These are phyloP conservation scores for Themeda triandra DNA, from an alignment of 176 grass and related monocot genomes.

Conservation along the genomic window DNA sequence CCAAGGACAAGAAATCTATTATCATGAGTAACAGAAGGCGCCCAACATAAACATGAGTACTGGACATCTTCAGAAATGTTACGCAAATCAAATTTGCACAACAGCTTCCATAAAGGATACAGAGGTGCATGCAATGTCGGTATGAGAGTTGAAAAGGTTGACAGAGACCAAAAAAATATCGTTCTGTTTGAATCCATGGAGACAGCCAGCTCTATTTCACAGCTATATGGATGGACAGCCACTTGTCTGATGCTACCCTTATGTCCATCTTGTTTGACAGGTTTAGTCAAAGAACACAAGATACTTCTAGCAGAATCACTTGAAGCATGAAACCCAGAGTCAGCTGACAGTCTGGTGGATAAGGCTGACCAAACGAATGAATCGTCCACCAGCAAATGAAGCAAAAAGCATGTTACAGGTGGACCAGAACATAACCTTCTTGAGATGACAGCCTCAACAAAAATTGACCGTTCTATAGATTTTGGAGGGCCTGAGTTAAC, in stretches of 20 bases:
- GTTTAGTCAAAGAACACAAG: conserved; percentile 31
- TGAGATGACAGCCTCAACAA: conserved; percentile 61
- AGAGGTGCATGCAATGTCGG: conserved; percentile 42
- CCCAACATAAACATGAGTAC: conserved; percentile 86
- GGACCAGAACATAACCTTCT: conserved; percentile 59
- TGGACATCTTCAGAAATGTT: conserved; percentile 43
- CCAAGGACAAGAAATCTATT: conserved; percentile 77
- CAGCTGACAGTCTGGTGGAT: conserved; percentile 36
- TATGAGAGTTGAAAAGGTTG: conserved; percentile 64
- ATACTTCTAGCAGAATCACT: conserved; percentile 40
- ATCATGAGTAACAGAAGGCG: conserved; percentile 56
- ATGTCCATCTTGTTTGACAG: conserved; percentile 70
- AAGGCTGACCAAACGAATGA: conserved; percentile 49
- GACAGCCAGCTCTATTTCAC: conserved; percentile 72
- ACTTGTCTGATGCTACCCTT: conserved; percentile 66
- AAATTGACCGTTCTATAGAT: conserved; percentile 38
- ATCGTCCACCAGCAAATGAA: conserved; percentile 69
- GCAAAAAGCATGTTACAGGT: conserved; percentile 70
- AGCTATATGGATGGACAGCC: conserved; percentile 61
- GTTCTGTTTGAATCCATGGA: conserved; percentile 76
- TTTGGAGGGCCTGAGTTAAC: conserved; percentile 31
- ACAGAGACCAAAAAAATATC: conserved; percentile 85
- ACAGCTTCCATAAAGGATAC: conserved; percentile 71
- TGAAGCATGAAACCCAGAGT: conserved; percentile 38
- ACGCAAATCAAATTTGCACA: conserved; percentile 56